Evolutionary conservation across 1,284 basidiomycete genomes (phyloP).

Genomic region (Tilletia indica): DNA sequence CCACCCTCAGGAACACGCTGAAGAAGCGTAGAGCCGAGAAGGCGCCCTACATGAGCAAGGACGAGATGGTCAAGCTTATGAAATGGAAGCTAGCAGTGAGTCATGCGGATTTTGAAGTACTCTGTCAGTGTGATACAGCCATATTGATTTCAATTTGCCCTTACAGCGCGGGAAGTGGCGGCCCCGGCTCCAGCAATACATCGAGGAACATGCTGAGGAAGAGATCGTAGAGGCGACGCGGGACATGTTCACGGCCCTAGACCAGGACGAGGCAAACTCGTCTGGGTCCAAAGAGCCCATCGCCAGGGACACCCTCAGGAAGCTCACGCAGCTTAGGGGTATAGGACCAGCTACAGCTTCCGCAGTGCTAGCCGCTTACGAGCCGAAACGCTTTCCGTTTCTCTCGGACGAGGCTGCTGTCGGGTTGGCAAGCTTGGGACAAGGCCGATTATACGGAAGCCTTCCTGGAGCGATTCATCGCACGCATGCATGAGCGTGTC

Average conservation of each 20-base stretch:
- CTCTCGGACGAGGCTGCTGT: constrained; percentile 12
- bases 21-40: constrained; percentile 4
- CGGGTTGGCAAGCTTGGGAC: background rate
- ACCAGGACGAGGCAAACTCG: background rate
- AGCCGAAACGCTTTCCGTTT: background rate
- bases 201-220: background rate
- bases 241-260: background rate
- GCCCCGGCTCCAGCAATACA: background rate
- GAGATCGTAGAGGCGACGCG: background rate
- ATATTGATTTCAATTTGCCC: background rate
- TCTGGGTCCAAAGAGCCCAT: background rate
- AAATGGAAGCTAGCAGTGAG: constrained; percentile 32
- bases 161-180: constrained; percentile 6
- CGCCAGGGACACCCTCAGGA: constrained; percentile 23
- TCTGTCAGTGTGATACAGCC: too few species aligned
- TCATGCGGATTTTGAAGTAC: background rate
- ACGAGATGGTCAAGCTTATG: constrained; percentile 24
- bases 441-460: constrained; percentile 2
- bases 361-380: constrained; percentile 26
- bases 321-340: constrained; percentile 24
- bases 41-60: constrained; percentile 17
- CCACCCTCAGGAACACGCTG: background rate
- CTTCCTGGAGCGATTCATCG: background rate
- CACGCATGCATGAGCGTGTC: constrained; percentile 1
- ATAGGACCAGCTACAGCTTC: constrained; percentile 30